Percentiles rank a stretch among this genome's conserved stretches.
phyloP scores from a whole-genome alignment of 2,329 filamentous ascomycete species.

The Colletotrichum sublineola region DNA sequence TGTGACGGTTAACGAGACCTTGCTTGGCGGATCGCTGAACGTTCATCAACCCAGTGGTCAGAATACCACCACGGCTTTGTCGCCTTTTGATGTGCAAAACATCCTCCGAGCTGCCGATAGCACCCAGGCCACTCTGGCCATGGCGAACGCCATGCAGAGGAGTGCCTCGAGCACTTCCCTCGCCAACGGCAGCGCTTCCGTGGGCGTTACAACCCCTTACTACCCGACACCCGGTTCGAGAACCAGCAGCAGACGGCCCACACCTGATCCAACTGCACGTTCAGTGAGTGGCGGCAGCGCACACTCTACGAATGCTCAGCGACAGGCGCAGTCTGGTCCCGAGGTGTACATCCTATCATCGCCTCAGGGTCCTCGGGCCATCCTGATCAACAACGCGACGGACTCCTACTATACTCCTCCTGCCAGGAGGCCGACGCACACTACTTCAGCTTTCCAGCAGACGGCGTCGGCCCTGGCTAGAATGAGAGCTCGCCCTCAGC shows the following conservation, averaged over 20 bases:
- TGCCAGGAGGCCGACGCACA: slow-evolving; percentile 46
- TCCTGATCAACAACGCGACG: slow-evolving; percentile 66
- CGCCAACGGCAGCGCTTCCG: slow-evolving; percentile 51
- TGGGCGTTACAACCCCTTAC: slow-evolving; percentile 60
- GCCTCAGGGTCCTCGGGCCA: slow-evolving; percentile 69
- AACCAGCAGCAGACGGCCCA: slow-evolving; percentile 61
- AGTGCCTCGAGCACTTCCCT: slow-evolving; percentile 63
- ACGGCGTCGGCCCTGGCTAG: slow-evolving; percentile 31
- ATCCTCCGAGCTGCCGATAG: slow-evolving; percentile 62
- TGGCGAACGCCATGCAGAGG: slow-evolving; percentile 64
- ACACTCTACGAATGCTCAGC: slow-evolving; percentile 44
- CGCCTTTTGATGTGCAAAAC: slow-evolving; percentile 60
- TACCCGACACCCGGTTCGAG: slow-evolving; percentile 53
- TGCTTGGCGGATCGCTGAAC: slow-evolving; percentile 29
- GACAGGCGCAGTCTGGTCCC: slow-evolving; percentile 50
- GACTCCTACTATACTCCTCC: slow-evolving; percentile 64
- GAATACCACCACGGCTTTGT: slow-evolving; percentile 46
- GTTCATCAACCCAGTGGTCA: slow-evolving; percentile 31
- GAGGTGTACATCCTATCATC: slow-evolving; percentile 74
- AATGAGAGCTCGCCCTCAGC: slow-evolving; percentile 35
- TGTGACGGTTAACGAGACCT: slow-evolving; percentile 43
- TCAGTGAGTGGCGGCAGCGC: slow-evolving; percentile 49
- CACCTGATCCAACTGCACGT: slow-evolving; percentile 58
- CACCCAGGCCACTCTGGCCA: slow-evolving; percentile 57
- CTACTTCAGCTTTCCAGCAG: slow-evolving; percentile 19